Percentiles rank a stretch among this genome's conserved stretches.
phyloP scores from a whole-genome alignment of 352 stramenopile genomes.

The Phytophthora hybrid region DNA sequence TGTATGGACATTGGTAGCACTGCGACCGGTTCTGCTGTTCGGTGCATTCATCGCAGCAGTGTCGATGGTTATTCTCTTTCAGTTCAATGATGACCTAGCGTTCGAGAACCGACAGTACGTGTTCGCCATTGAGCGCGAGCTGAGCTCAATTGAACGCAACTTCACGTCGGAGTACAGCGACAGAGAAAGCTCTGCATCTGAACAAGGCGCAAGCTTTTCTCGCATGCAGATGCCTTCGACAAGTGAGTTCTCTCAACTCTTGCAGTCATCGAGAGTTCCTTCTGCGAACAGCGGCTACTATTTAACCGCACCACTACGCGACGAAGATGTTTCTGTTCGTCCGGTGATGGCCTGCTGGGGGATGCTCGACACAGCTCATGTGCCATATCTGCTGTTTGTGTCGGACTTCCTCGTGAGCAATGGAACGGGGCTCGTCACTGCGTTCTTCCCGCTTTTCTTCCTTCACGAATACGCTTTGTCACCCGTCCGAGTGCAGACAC shows the following conservation, averaged over 20 bases:
- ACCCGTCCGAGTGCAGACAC: conserved; percentile 59
- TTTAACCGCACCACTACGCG: conserved; percentile 11
- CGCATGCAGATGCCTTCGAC: conserved; percentile 14
- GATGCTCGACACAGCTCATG: conserved; percentile 48
- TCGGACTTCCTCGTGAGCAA: conserved; percentile 81
- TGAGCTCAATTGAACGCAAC: conserved; percentile 71
- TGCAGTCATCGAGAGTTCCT: conserved; percentile 24
- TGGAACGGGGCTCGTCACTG: conserved; percentile 61
- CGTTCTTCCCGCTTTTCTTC: conserved; percentile 78
- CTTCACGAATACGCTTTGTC: conserved; percentile 60
- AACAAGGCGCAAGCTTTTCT: conserved; percentile 9
- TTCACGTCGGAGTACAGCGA: conserved; percentile 68
- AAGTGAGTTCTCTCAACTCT: conserved; percentile 48
- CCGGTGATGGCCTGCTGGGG: conserved; percentile 39
- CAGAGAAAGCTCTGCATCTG: conserved; percentile 16
- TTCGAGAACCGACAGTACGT: conserved; percentile 71
- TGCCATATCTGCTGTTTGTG: conserved; percentile 68
- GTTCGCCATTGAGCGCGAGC: conserved; percentile 63
- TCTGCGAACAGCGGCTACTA: conserved; percentile 26
- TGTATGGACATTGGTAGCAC: conserved; percentile 69
- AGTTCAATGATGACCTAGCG: conserved; percentile 83
- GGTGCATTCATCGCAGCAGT: conserved; percentile 67
- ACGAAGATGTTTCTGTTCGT: conserved; percentile 6
- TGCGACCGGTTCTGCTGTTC: conserved; percentile 74
- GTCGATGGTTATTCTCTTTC: conserved; percentile 71